Evolutionary conservation across 805 yeast species (phyloP).

Genomic region (Barnettozyma pratensis): DNA sequence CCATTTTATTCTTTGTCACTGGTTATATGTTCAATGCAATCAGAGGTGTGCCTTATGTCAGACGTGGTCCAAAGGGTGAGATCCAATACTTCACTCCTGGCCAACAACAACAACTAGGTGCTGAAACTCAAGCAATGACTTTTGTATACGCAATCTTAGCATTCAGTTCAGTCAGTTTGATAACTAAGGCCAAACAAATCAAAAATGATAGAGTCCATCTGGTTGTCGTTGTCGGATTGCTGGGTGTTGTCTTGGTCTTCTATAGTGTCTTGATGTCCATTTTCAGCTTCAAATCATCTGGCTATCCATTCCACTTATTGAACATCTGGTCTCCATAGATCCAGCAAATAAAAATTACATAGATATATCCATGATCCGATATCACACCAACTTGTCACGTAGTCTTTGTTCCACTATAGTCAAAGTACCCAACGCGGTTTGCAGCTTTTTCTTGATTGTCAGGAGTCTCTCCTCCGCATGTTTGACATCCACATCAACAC

Average conservation of each 20-base stretch:
- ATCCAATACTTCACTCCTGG: conserved; percentile 47
- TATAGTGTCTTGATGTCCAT: conserved; percentile 62
- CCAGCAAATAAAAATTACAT: neutral
- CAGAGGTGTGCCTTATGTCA: conserved; percentile 56
- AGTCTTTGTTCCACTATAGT: conserved; percentile 30
- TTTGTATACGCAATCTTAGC: conserved; percentile 68
- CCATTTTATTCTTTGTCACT: conserved; percentile 65
- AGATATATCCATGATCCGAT: neutral
- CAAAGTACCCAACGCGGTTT: conserved; percentile 25
- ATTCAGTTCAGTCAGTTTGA: conserved; percentile 50
- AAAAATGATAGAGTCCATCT: conserved; percentile 42
- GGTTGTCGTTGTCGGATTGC: conserved; percentile 40
- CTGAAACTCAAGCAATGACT: conserved; percentile 84
- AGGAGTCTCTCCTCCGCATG: conserved; percentile 22
- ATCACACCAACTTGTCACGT: conserved; percentile 1
- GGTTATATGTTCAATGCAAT: conserved; percentile 95
- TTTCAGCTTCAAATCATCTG: conserved; percentile 64
- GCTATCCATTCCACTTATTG: conserved; percentile 70
- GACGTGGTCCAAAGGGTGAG: conserved; percentile 33
- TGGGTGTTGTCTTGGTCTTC: conserved; percentile 43
- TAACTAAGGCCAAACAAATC: conserved; percentile 50
- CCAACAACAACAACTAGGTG: conserved; percentile 74
- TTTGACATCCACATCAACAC: conserved; percentile 12
- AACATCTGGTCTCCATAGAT: conserved; percentile 28
- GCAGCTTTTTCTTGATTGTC: conserved; percentile 22